Evolutionary conservation across 169 alveolate species (phyloP).

Genomic region (Plasmodium ovale): DNA sequence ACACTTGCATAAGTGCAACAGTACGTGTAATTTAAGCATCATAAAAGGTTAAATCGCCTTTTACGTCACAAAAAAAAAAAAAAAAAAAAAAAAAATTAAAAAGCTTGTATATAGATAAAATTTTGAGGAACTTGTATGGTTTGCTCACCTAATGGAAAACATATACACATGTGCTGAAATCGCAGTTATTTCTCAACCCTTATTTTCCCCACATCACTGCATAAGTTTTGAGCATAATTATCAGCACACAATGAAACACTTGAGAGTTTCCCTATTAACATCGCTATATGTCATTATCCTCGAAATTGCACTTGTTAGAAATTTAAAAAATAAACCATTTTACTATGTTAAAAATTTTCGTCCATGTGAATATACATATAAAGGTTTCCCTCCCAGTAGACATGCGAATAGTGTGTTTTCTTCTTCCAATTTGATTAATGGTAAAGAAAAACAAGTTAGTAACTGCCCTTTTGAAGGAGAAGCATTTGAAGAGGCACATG

Average conservation of each 20-base stretch:
- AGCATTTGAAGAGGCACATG: constrained; percentile 45
- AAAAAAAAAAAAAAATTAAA: too few species aligned
- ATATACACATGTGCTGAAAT: background rate
- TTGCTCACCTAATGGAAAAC: too few species aligned
- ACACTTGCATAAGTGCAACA: too few species aligned
- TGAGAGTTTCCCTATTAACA: background rate
- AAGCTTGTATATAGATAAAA: background rate
- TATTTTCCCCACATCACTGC: background rate
- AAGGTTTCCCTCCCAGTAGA: background rate
- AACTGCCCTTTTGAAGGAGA: background rate
- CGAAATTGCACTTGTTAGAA: constrained; percentile 13
- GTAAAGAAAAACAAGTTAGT: constrained; percentile 9
- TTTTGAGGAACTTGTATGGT: too few species aligned
- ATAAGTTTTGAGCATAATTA: background rate
- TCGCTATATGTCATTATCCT: background rate
- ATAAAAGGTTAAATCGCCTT: too few species aligned
- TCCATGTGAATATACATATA: background rate
- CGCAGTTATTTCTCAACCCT: background rate
- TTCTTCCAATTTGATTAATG: constrained; percentile 3
- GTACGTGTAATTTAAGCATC: too few species aligned
- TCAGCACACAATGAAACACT: constrained; percentile 1
- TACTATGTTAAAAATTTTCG: constrained; percentile 19
- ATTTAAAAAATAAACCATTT: constrained; percentile 19
- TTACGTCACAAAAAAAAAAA: too few species aligned
- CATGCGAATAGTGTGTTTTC: constrained; percentile 8